phyloP scores from a whole-genome alignment of 805 yeast genomes.

The Metschnikowia rubicola region DNA sequence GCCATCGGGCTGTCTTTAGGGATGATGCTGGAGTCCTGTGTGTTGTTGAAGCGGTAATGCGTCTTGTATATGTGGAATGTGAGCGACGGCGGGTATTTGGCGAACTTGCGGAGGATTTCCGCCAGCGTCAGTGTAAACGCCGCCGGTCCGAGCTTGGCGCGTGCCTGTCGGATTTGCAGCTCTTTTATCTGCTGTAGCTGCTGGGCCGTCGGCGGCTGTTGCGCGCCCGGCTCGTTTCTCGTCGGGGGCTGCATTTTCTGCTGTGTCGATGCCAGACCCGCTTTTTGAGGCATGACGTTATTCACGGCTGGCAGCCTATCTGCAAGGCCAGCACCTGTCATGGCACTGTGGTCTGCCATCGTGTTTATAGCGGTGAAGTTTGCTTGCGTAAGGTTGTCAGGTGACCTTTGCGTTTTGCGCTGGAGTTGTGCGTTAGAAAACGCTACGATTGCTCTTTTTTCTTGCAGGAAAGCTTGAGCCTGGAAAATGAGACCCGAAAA shows the following conservation, averaged over 20 bases:
- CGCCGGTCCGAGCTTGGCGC: conserved; percentile 33
- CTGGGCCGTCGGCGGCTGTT: conserved; percentile 10
- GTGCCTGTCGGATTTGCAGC: conserved; percentile 17
- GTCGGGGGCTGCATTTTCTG: conserved; percentile 1
- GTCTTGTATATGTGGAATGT: conserved; percentile 90
- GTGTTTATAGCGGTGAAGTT: too few species aligned
- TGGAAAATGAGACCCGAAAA: not conserved
- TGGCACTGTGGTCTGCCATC: too few species aligned
- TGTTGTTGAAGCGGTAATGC: conserved; percentile 87
- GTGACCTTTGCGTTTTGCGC: too few species aligned
- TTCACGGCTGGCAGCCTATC: not conserved
- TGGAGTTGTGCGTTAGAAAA: too few species aligned
- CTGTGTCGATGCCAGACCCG: not conserved
- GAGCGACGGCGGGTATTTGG: conserved; percentile 72
- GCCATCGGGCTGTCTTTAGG: conserved; percentile 76
- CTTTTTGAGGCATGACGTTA: not conserved
- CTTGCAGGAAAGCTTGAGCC: too few species aligned
- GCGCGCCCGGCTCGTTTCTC: conserved; percentile 3
- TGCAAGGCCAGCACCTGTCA: too few species aligned
- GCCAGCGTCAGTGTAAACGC: conserved; percentile 69
- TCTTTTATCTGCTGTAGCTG: conserved; percentile 23
- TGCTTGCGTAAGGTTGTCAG: too few species aligned
- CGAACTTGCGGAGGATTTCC: conserved; percentile 72
- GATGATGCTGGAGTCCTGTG: conserved; percentile 71
- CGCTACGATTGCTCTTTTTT: too few species aligned